Percentiles rank a stretch among this genome's conserved stretches.
phyloP scores from a whole-genome alignment of 768 basidiomycete species.

The Mycena capillaripes region DNA sequence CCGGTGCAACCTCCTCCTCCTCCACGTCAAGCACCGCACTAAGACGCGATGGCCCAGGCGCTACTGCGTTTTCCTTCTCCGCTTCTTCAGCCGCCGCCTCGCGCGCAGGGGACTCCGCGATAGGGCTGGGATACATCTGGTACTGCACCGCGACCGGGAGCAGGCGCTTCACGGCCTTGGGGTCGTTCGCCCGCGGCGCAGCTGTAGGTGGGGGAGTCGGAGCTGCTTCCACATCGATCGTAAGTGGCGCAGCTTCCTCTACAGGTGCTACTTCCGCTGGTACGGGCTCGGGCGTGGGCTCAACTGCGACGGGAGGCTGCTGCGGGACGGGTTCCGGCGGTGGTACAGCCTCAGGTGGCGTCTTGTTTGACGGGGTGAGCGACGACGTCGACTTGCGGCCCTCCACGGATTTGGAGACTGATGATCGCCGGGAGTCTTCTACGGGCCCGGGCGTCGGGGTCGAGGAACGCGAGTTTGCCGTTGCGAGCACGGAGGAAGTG shows the following conservation, averaged over 20 bases:
- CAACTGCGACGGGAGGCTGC: neutral
- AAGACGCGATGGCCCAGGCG: slow-evolving; percentile 52
- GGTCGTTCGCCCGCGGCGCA: slow-evolving; percentile 41
- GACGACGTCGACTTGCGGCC: slow-evolving; percentile 27
- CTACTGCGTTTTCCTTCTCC: slow-evolving; percentile 42
- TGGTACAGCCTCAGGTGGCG: neutral
- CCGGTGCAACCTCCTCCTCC: slow-evolving; percentile 25
- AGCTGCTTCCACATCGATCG: neutral
- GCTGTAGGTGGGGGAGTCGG: neutral
- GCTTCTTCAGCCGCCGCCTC: slow-evolving; percentile 60
- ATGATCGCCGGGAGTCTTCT: slow-evolving; percentile 7
- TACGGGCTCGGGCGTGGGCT: slow-evolving; percentile 41
- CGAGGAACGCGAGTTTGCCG: slow-evolving; percentile 41
- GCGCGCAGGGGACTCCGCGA: slow-evolving; percentile 77
- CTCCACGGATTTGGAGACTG: slow-evolving; percentile 22
- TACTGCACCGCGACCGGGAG: slow-evolving; percentile 40
- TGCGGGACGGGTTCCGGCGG: neutral
- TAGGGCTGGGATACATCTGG: slow-evolving; percentile 67
- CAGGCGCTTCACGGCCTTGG: slow-evolving; percentile 38
- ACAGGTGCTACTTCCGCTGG: slow-evolving; percentile 11
- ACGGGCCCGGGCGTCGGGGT: slow-evolving; percentile 49
- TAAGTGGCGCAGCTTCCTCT: neutral
- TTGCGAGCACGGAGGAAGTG: slow-evolving; percentile 67
- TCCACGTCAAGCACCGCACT: slow-evolving; percentile 16
- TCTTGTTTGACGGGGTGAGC: slow-evolving; percentile 7